phyloP scores from a whole-genome alignment of 2,329 filamentous ascomycete species.

The Orbilia javanica region DNA sequence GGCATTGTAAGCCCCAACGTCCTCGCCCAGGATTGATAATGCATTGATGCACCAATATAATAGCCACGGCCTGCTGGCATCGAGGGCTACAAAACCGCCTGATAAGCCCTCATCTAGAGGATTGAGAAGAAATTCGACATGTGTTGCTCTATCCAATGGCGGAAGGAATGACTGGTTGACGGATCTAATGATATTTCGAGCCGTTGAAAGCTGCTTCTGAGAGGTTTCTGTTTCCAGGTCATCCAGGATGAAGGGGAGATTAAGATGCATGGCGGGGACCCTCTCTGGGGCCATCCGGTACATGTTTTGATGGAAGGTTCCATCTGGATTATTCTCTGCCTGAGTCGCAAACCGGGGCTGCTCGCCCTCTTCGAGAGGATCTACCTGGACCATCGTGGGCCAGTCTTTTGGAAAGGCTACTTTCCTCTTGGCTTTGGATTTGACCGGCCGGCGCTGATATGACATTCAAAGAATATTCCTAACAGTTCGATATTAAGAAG shows the following conservation, averaged over 20 bases:
- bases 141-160: constrained; percentile 38
- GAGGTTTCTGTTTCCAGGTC: constrained; percentile 53
- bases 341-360: not conserved
- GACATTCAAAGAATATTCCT: constrained; percentile 30
- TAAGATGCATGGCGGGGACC: constrained; percentile 41
- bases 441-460: constrained; percentile 18
- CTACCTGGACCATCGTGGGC: constrained; percentile 21
- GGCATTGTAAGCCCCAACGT: constrained; percentile 75
- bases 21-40: constrained; percentile 80
- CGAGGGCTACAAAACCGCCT: constrained; percentile 77
- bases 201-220: constrained; percentile 39
- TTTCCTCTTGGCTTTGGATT: constrained; percentile 38
- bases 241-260: constrained; percentile 47
- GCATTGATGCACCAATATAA: constrained; percentile 90
- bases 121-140: constrained; percentile 67
- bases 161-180: constrained; percentile 31
- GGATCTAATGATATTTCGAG: constrained; percentile 39
- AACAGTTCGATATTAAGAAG: not conserved
- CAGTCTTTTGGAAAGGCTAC: constrained; percentile 34
- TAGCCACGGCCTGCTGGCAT: constrained; percentile 92
- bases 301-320: not conserved
- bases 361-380: constrained; percentile 1
- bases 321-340: not conserved
- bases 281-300: constrained; percentile 8
- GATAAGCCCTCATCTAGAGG: constrained; percentile 70